phyloP scores from a whole-genome alignment of 768 basidiomycete species.

The Pholiota conissans region DNA sequence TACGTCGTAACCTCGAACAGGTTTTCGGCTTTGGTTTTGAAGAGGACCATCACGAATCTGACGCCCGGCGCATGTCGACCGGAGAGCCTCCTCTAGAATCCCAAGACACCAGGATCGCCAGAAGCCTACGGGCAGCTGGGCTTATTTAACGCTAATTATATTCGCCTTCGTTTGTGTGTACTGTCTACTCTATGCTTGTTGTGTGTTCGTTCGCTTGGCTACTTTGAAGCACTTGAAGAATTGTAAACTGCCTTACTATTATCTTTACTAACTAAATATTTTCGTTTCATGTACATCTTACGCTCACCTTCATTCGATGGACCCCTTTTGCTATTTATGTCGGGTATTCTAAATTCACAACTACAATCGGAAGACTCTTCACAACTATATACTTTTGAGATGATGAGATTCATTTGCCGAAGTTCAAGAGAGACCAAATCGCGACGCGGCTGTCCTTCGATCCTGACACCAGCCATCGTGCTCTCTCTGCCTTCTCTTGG shows the following conservation, averaged over 20 bases:
- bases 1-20: conserved; percentile 49
- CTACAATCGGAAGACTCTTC: not conserved
- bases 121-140: conserved; percentile 56
- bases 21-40: conserved; percentile 50
- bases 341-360: not conserved
- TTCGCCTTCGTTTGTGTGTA: not conserved
- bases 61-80: conserved; percentile 20
- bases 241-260: conserved; percentile 6
- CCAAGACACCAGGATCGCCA: conserved; percentile 46
- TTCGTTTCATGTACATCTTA: not conserved
- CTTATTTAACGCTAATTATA: conserved; percentile 36
- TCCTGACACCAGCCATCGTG: conserved; percentile 65
- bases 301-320: not conserved
- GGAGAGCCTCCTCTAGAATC: conserved; percentile 23
- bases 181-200: not conserved
- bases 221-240: not conserved
- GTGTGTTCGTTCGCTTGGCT: not conserved
- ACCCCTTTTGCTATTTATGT: not conserved
- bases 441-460: conserved; percentile 71
- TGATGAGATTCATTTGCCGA: too few relatives aligned
- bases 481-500: conserved; percentile 43
- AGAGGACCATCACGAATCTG: conserved; percentile 21
- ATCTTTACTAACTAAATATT: conserved; percentile 6
- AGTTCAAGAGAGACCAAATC: conserved; percentile 67
- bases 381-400: too few relatives aligned